A percentile compares a stretch with the other conserved stretches of the same genome.
These are phyloP conservation scores for Typha latifolia DNA, from an alignment of 176 grass and related monocot species.

Conservation along the genomic window DNA sequence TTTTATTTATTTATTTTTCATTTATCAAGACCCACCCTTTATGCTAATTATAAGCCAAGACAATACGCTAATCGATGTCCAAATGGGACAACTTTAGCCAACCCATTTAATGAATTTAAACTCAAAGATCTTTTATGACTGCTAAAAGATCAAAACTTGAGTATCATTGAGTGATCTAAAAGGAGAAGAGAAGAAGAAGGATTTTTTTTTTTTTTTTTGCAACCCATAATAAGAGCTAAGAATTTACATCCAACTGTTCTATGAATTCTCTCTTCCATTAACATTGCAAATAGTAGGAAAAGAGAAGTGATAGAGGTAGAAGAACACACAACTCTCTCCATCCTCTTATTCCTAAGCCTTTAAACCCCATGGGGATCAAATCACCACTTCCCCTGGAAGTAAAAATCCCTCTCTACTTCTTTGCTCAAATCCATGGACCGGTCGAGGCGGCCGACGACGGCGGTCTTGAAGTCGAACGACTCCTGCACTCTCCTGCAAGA, in stretches of 20 bases:
- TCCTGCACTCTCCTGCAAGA: constrained; percentile 45
- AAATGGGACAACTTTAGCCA: no score
- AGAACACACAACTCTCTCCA: no score
- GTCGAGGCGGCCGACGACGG: constrained; percentile 53
- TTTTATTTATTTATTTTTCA: no score
- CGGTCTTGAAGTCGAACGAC: constrained; percentile 75
- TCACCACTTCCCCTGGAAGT: constrained; percentile 61
- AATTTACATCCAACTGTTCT: constrained; percentile 15
- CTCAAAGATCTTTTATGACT: no score
- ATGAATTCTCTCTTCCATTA: constrained; percentile 11
- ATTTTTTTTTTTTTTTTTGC: neutral
- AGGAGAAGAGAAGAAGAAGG: neutral
- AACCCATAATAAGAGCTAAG: constrained; percentile 4
- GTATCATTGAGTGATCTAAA: no score
- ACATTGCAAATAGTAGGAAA: neutral
- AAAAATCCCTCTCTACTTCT: constrained; percentile 26
- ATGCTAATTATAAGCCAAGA: no score
- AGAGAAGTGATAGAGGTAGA: no score
- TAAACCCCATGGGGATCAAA: neutral
- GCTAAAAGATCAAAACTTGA: no score
- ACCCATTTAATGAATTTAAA: no score
- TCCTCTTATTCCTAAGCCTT: constrained; percentile 20
- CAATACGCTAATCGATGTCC: no score
- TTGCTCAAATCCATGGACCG: constrained; percentile 2
- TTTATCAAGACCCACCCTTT: no score